Percentiles rank a stretch among this genome's conserved stretches.
phyloP scores from a whole-genome alignment of 345 rosid genomes.

The Corymbia maculata region DNA sequence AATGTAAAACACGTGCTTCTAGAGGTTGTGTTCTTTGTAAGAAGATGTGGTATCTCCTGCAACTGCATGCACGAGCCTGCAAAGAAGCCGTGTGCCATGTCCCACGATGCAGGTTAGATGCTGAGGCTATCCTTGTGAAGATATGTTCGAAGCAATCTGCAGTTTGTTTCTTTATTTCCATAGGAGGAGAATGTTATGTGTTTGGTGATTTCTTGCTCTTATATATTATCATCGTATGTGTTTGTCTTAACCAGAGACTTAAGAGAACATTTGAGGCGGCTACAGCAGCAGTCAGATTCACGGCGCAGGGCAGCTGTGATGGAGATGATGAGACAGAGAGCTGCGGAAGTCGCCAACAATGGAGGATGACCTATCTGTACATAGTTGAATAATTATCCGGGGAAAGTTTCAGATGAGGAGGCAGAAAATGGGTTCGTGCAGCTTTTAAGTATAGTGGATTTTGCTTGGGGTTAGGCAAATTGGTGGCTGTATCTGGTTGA shows the following conservation, averaged over 20 bases:
- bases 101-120: constrained; percentile 87
- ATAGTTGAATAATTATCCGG: constrained; percentile 2
- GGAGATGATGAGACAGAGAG: constrained; percentile 99
- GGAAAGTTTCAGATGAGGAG: not conserved
- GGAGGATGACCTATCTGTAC: constrained; percentile 39
- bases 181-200: not conserved
- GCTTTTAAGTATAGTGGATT: not conserved
- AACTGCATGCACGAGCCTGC: constrained; percentile 98
- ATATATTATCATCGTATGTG: not conserved
- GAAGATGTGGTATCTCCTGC: constrained; percentile 98
- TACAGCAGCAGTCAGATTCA: constrained; percentile 96
- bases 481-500: not conserved
- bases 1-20: constrained; percentile 82
- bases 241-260: constrained; percentile 59
- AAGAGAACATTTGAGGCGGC: constrained; percentile 86
- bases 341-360: constrained; percentile 93
- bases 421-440: not conserved
- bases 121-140: not conserved
- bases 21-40: constrained; percentile 94
- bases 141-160: not conserved
- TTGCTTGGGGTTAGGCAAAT: not conserved
- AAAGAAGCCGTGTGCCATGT: constrained; percentile 90
- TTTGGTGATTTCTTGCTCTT: not conserved
- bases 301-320: constrained; percentile 98
- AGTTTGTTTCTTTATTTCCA: not conserved